Evolutionary conservation across 2,329 filamentous ascomycete genomes (phyloP), one percentile per base, ranked within the genome.

Genomic region (Falciphora oryzae): DNA sequence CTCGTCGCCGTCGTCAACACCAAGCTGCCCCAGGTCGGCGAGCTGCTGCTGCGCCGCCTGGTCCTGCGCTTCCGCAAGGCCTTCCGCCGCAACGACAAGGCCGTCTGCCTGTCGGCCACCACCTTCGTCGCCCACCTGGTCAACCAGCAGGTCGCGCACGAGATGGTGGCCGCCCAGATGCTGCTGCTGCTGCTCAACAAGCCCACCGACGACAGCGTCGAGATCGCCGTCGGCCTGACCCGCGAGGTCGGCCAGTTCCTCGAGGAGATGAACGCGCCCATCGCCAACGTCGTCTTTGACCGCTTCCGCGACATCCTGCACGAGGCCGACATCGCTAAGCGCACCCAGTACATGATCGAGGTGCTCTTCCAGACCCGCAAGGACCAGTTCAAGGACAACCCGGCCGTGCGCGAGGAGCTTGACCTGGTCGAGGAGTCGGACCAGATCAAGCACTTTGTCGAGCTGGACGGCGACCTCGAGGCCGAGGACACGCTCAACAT

Each of bases 291-390:
- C 29, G 92, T 99, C 10, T 99, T 96, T 73, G 95, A 99, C 73
- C 93, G 97, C 75, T 96, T 99, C 80, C 83, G 95, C 70, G 94
- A 90, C 71, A 97, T 98, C 68, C 81, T 99, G 11, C 94, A 99
- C 79, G 95, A 99, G 76, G 93, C 93, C 59, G 93, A 95, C 73
- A 97, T 99, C 75, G 94, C 98, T 74, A 97, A 97, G 82, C 86
- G 95, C 68, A 93, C 94, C n/a, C 95, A 99, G 78, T 99, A 98
- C 78, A 97, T 97, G 91, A 94, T 99, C 65, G 95, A 99, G 76
- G 95, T 98, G 7, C 79, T 99, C 58, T 99, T 99, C 75, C 93
- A 99, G 78, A 90, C 97, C 65, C 87, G 95, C 68, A 97, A 97
- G 77, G 94, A 98, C 78, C 90, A 90, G 71, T 99, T 96, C 82